Percentiles rank a stretch among this genome's conserved stretches.
phyloP scores from a whole-genome alignment of 2,329 filamentous ascomycete genomes.

The Chaetomiaceae sp. region DNA sequence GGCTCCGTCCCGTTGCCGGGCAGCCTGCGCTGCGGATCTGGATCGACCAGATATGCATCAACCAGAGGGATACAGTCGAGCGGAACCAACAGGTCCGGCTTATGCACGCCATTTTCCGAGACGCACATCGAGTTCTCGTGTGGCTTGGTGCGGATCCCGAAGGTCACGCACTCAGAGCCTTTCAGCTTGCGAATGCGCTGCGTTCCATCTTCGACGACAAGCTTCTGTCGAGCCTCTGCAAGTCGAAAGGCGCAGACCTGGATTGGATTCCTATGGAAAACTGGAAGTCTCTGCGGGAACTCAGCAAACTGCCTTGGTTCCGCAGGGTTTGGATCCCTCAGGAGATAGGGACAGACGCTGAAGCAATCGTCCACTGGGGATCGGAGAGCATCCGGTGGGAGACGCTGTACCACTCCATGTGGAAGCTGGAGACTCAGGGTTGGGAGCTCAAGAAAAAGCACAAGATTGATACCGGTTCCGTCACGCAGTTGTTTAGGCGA shows the following conservation, averaged over 20 bases:
- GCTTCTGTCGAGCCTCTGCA: constrained; percentile 6
- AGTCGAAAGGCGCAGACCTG: not conserved
- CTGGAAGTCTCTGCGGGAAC: constrained; percentile 7
- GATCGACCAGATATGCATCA: constrained; percentile 20
- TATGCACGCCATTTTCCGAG: constrained; percentile 15
- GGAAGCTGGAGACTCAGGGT: constrained; percentile 7
- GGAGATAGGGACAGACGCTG: constrained; percentile 12
- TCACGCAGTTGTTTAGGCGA: constrained; percentile 8
- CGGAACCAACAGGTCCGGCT: constrained; percentile 15
- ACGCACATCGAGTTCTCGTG: constrained; percentile 9
- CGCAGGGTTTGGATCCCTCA: constrained; percentile 14
- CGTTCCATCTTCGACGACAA: constrained; percentile 4
- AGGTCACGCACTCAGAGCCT: not conserved
- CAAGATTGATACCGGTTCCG: constrained; percentile 7
- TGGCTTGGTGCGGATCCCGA: constrained; percentile 16
- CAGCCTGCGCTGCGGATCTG: constrained; percentile 10
- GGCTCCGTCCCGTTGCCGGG: constrained; percentile 1
- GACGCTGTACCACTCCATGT: constrained; percentile 4
- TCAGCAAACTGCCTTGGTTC: constrained; percentile 13
- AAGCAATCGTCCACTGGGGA: constrained; percentile 12
- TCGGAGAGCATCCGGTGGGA: constrained; percentile 9
- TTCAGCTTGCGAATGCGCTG: constrained; percentile 4
- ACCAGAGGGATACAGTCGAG: constrained; percentile 13
- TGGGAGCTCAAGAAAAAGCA: constrained; percentile 16
- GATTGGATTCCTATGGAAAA: constrained; percentile 7